phyloP scores from a whole-genome alignment of 2,329 filamentous ascomycete species.

The Penicillium nordicum region DNA sequence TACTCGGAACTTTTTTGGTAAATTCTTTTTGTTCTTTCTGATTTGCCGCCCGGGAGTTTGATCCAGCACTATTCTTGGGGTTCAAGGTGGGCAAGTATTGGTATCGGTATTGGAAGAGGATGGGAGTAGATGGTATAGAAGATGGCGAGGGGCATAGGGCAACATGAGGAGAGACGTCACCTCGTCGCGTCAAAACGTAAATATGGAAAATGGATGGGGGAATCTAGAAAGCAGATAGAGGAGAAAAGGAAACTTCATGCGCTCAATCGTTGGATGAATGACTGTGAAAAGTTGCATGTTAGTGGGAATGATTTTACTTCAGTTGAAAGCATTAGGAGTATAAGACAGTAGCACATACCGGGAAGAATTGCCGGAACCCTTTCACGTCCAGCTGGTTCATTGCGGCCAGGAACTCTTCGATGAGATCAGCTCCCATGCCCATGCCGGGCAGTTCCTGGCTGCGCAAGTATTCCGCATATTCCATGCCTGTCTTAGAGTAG shows the following conservation, averaged over 20 bases:
- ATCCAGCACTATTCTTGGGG: conserved; percentile 10
- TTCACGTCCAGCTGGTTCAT: conserved; percentile 45
- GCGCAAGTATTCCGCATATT: conserved; percentile 61
- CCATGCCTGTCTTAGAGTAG: conserved; percentile 81
- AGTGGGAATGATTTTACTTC: conserved; percentile 1
- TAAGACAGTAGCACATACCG: conserved; percentile 30
- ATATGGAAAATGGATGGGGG: conserved; percentile 23
- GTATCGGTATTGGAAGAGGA: conserved; percentile 4
- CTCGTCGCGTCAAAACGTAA: conserved; percentile 23
- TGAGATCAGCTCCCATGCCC: conserved; percentile 47
- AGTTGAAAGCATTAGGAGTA: background rate
- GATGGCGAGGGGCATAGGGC: conserved; percentile 11
- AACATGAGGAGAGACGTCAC: conserved; percentile 17
- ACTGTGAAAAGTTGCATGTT: conserved; percentile 21
- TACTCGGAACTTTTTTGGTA: conserved; percentile 6
- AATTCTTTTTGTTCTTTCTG: conserved; percentile 6
- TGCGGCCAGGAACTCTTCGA: conserved; percentile 47
- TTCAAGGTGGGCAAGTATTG: conserved; percentile 7
- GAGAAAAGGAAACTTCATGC: conserved; percentile 33
- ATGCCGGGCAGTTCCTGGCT: conserved; percentile 45
- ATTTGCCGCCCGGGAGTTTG: background rate
- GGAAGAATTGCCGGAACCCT: conserved; percentile 49
- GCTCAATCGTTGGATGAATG: conserved; percentile 46
- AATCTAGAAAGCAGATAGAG: conserved; percentile 26
- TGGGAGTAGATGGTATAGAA: conserved; percentile 17